These are phyloP conservation scores for Mycena olivaceomarginata DNA, from an alignment of 768 basidiomycete species.

Conservation along the genomic window DNA sequence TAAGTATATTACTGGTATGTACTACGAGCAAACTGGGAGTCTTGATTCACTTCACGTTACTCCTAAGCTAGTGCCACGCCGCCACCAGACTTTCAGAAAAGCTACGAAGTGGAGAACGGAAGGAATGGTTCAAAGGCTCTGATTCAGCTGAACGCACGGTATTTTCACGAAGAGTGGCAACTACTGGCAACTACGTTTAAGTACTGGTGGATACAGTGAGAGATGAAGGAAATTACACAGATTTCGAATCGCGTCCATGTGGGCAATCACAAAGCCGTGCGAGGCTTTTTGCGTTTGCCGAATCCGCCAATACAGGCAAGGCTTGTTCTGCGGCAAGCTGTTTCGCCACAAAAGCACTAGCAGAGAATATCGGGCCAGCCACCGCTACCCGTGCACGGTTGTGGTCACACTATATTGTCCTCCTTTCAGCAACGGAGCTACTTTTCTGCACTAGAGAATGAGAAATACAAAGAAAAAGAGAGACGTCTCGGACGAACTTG, in stretches of 20 bases:
- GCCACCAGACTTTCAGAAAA: too few relatives aligned
- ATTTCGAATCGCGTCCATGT: constrained; percentile 2
- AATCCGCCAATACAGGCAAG: constrained; percentile 69
- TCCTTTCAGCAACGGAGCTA: constrained; percentile 44
- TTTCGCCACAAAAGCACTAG: constrained; percentile 77
- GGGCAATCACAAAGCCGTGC: constrained; percentile 61
- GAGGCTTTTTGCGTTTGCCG: constrained; percentile 66
- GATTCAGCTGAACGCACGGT: too few relatives aligned
- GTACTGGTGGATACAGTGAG: too few relatives aligned
- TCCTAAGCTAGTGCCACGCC: too few relatives aligned
- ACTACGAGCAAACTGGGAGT: too few relatives aligned
- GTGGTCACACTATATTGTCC: constrained; percentile 66
- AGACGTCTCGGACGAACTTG: constrained; percentile 9
- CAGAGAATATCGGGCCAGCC: constrained; percentile 76
- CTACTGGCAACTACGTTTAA: too few relatives aligned
- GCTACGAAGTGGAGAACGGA: too few relatives aligned
- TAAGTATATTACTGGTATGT: too few relatives aligned
- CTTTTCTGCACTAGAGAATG: constrained; percentile 13
- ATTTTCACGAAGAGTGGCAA: too few relatives aligned
- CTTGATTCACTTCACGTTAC: too few relatives aligned
- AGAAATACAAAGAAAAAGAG: neutral
- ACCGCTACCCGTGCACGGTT: constrained; percentile 74
- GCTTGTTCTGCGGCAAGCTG: constrained; percentile 82
- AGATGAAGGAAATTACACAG: too few relatives aligned
- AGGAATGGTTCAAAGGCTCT: too few relatives aligned